Percentiles rank a stretch among this genome's conserved stretches.
Evolutionary conservation across 2,329 filamentous ascomycete species (phyloP).

Genomic region (Kalmusia sp.): DNA sequence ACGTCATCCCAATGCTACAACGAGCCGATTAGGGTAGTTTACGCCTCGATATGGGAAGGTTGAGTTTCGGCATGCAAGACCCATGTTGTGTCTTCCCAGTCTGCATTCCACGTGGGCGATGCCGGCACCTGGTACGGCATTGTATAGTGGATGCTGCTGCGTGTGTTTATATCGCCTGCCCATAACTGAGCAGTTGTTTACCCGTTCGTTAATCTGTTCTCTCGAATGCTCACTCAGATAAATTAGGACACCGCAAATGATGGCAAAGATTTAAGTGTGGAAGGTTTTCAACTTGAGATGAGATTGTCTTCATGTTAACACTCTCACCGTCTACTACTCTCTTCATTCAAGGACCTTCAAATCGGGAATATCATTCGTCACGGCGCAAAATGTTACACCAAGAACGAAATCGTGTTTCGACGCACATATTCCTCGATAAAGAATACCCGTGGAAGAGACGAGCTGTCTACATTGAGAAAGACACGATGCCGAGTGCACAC

Average conservation of each 20-base stretch:
- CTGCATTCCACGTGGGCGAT: conserved; percentile 39
- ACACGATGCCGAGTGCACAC: neutral
- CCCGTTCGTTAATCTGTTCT: too few relatives aligned
- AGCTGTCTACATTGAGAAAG: neutral
- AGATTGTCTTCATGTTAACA: too few relatives aligned
- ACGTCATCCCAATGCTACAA: conserved; percentile 15
- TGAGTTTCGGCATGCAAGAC: conserved; percentile 21
- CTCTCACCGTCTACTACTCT: too few relatives aligned
- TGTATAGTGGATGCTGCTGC: conserved; percentile 19
- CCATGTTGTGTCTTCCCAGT: conserved; percentile 31
- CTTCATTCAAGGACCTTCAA: too few relatives aligned
- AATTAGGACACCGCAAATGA: too few relatives aligned
- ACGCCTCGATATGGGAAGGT: conserved; percentile 15
- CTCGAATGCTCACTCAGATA: neutral
- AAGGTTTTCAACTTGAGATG: too few relatives aligned
- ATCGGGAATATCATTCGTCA: too few relatives aligned
- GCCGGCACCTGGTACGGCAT: conserved; percentile 22
- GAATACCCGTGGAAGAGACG: neutral
- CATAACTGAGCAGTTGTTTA: neutral
- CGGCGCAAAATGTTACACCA: neutral
- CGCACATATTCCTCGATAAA: neutral
- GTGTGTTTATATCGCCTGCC: conserved; percentile 12
- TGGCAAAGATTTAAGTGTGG: too few relatives aligned
- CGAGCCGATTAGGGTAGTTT: conserved; percentile 6
- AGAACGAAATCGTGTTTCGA: neutral